phyloP scores from a whole-genome alignment of 495 filamentous ascomycete genomes.

The Jackrogersella multiformis region DNA sequence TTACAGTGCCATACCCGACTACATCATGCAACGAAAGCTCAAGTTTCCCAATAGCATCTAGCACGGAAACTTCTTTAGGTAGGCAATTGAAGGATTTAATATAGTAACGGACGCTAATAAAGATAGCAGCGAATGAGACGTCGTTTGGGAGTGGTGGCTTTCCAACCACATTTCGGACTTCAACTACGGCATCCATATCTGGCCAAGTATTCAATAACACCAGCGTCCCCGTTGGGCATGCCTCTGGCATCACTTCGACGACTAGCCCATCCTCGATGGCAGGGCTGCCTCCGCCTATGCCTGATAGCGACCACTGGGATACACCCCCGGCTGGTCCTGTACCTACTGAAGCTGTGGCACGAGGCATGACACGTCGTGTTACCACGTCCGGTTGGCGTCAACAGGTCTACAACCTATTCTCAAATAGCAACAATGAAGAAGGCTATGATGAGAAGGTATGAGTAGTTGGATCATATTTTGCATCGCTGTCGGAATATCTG shows the following conservation, averaged over 20 bases:
- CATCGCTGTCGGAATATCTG: slow-evolving; percentile 9
- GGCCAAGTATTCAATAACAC: slow-evolving; percentile 28
- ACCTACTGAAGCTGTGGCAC: neutral
- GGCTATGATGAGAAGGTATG: neutral
- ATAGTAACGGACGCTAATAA: neutral
- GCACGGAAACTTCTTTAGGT: slow-evolving; percentile 9
- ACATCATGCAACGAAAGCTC: slow-evolving; percentile 20
- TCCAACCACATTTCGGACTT: slow-evolving; percentile 45
- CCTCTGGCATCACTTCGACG: slow-evolving; percentile 7
- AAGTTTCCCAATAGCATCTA: neutral
- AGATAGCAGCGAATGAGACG: slow-evolving; percentile 14
- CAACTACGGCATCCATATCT: slow-evolving; percentile 30
- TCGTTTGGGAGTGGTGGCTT: slow-evolving; percentile 3
- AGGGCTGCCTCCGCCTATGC: slow-evolving; percentile 13
- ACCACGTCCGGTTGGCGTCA: slow-evolving; percentile 14
- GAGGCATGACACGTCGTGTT: neutral
- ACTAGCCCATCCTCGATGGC: slow-evolving; percentile 1
- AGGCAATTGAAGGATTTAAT: neutral
- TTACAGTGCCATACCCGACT: slow-evolving; percentile 2
- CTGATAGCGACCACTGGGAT: slow-evolving; percentile 31
- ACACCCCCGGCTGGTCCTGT: slow-evolving; percentile 12
- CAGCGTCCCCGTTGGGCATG: neutral
- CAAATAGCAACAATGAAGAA: neutral
- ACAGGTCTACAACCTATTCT: slow-evolving; percentile 8
- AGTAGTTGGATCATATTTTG: neutral